Conservation (phyloP, 768 basidiomycete genomes). For the Daedaleopsis sinensis region DNA sequence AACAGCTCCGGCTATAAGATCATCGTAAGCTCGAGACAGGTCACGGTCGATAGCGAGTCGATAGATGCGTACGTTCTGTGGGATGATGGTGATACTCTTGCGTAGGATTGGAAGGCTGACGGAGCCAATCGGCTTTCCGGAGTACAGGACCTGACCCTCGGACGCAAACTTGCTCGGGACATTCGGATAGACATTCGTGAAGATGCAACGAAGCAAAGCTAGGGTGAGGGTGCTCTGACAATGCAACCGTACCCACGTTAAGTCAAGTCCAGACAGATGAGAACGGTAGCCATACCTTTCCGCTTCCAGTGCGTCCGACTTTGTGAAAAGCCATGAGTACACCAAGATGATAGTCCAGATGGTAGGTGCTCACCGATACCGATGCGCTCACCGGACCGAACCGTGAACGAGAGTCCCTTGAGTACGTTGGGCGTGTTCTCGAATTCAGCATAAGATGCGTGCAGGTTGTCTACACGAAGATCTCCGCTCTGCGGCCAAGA, state of each 20-base stretch:
- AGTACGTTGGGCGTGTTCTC: slow-evolving; percentile 52
- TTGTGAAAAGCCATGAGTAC: slow-evolving; percentile 21
- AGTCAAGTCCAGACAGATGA: neutral
- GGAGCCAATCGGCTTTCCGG: slow-evolving; percentile 45
- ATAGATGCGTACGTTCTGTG: slow-evolving; percentile 44
- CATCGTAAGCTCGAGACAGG: neutral
- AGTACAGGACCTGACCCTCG: slow-evolving; percentile 50
- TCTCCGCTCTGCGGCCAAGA: slow-evolving; percentile 60
- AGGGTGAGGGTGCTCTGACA: slow-evolving; percentile 49
- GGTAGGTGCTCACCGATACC: slow-evolving; percentile 29
- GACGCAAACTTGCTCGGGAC: slow-evolving; percentile 16
- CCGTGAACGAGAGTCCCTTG: slow-evolving; percentile 48
- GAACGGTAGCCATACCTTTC: slow-evolving; percentile 35
- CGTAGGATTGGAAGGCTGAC: slow-evolving; percentile 57
- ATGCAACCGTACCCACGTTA: neutral
- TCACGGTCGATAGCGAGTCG: neutral
- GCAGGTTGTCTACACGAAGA: slow-evolving; percentile 51
- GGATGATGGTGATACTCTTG: slow-evolving; percentile 59
- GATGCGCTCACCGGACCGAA: slow-evolving; percentile 55
- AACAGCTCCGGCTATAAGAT: slow-evolving; percentile 47
- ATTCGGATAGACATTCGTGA: slow-evolving; percentile 30
- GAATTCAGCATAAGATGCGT: slow-evolving; percentile 45
- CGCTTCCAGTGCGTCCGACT: slow-evolving; percentile 59
- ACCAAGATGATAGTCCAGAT: neutral
- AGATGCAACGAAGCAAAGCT: slow-evolving; percentile 55